Evolutionary conservation across 768 basidiomycete genomes (phyloP).

Genomic region (Plicaturopsis crispa): DNA sequence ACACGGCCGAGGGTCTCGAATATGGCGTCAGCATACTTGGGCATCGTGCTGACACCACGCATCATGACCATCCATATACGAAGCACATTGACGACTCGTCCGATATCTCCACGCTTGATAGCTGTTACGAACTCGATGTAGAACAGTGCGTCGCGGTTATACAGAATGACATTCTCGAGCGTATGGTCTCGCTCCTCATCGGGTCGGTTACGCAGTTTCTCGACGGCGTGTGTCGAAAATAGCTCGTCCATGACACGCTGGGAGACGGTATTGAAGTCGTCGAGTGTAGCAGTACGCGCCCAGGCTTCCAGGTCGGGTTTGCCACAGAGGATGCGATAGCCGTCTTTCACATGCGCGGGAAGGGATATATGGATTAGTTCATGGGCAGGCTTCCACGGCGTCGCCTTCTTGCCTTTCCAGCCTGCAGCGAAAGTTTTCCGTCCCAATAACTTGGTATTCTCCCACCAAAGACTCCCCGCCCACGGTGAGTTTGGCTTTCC

Average conservation of each 20-base stretch:
- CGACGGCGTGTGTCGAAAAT: constrained; percentile 3
- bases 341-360: constrained; percentile 11
- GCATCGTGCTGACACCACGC: constrained; percentile 9
- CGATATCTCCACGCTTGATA: constrained; percentile 17
- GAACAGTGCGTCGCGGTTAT: constrained; percentile 12
- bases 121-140: constrained; percentile 8
- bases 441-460: constrained; percentile 3
- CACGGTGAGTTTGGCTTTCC: constrained; percentile 6
- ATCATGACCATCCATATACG: constrained; percentile 11
- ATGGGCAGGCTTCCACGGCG: constrained; percentile 8
- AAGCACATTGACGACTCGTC: constrained; percentile 11
- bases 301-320: constrained; percentile 3
- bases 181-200: constrained; percentile 5
- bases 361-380: constrained; percentile 11
- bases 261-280: constrained; percentile 7
- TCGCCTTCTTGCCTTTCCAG: constrained; percentile 10
- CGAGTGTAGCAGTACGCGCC: constrained; percentile 4
- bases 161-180: constrained; percentile 10
- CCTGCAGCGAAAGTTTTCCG: constrained; percentile 4
- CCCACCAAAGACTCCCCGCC: constrained; percentile 6
- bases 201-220: constrained; percentile 2
- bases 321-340: constrained; percentile 8
- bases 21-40: constrained; percentile 16
- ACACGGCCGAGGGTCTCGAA: constrained; percentile 8
- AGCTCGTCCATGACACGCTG: constrained; percentile 6